Evolutionary conservation across 2,329 filamentous ascomycete genomes (phyloP), one percentile per base, ranked within the genome.

Genomic region (Ascochyta clinopodiicola): DNA sequence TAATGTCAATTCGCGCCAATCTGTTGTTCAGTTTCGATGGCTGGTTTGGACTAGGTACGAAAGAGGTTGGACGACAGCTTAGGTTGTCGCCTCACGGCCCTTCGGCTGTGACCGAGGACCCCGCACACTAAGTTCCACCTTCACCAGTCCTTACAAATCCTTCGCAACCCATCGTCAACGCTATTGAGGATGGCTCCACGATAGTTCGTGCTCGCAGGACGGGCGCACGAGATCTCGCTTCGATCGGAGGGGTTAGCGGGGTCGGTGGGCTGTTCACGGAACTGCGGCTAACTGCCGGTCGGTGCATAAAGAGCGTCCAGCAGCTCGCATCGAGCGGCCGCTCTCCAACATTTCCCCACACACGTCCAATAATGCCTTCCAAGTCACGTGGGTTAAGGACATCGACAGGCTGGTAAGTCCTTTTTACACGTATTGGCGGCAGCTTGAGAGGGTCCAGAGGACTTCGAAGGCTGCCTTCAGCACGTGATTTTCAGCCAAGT

Each of bases 341-440:
- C 34, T 10, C 8, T 21, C 22, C 39, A 42, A 27, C 21, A 36
- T 38, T 50, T 43, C 52, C 47, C 46, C 42, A 62, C 51, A 36
- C 40, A 42, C 46, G 17, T 34, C 19, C 38, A 27, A n/a, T 36
- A 21, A 66, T 66, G 63, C 79, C 78, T 60, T 75, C 76, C 36
- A 74, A 79, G 52, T 77, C 77, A 46, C 71, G 74, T 53, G 78
- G 78, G 3, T 62, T 80, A 39, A 72, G 79, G 29, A 78, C 77
- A 22, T 77, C 74, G 32, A 80, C 77, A 37, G 78, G 78, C 44
- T 79, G 77, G 70, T 74, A 64, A 66, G 71, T 61, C 65, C 64
- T 55, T 6, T n/a, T 38, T 25, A 24, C 13, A 24, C 19, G 4
- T 19, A 6, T 29, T 21, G 8, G 9, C 19, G 17, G 39, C 24